These are phyloP conservation scores for Zygnema circumcarinatum DNA, from an alignment of 139 green algal genomes.

Conservation along the genomic window DNA sequence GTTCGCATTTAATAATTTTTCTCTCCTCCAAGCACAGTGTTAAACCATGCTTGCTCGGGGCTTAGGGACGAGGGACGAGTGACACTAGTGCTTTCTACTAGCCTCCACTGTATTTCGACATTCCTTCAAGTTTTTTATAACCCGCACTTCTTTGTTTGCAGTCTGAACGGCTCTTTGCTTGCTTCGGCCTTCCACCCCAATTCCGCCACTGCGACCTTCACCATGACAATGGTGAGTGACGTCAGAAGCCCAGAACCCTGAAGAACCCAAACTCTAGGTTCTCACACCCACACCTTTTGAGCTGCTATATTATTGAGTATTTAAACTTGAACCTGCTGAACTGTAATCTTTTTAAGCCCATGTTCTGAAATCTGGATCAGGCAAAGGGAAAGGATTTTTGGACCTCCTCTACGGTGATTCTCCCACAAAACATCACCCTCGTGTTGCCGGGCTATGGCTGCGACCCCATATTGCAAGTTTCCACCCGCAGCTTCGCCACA, in stretches of 20 bases:
- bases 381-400: neutral
- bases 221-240: conserved; percentile 16
- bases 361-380: neutral
- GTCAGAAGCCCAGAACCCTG: neutral
- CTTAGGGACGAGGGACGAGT: too few relatives aligned
- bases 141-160: conserved; percentile 7
- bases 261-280: too few relatives aligned
- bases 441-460: conserved; percentile 2
- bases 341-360: neutral
- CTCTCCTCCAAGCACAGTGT: neutral
- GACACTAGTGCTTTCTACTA: too few relatives aligned
- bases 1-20: neutral
- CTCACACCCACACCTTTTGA: too few relatives aligned
- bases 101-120: too few relatives aligned
- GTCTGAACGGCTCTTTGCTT: conserved; percentile 14
- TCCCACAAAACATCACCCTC: conserved; percentile 25
- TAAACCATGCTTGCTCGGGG: too few relatives aligned
- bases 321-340: too few relatives aligned
- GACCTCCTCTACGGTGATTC: neutral
- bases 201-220: neutral
- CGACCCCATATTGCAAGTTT: neutral
- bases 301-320: too few relatives aligned
- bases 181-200: neutral
- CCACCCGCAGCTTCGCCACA: neutral
- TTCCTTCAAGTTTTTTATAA: too few relatives aligned